Base-by-base conservation (phyloP, 441 rosid genomes). In the Biscutella laevigata region DNA sequence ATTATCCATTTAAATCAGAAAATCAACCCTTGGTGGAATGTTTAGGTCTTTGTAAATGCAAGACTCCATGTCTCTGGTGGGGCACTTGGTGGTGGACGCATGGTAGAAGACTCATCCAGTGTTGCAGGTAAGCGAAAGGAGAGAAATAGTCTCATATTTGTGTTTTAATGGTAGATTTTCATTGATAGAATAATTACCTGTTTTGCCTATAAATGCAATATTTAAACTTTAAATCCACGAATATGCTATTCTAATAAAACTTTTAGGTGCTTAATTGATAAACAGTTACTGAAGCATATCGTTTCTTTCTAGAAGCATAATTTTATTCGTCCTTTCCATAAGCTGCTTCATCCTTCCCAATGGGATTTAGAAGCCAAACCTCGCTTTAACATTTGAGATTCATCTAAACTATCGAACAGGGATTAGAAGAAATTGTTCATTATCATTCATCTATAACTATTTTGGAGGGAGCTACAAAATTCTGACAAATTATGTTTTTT, bases 61-160 rank as follows among this genome's bases (percentile, higher is more conserved):
- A 77, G 95, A 37, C 95, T 92, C 43, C 97, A 92, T 76, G 99
- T 92, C 15, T 92, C 99, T 61, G 97, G 97, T 66, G 99, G 99
- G 67, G 92, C 95, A 67, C 95, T 92, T 77, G 99, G 99, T 42
- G 99, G 97, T 53, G 99, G 99, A 40, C 95, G 99, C 61, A 92
- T 92, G 99, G 99, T 92, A 27, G 99, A 92, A 71, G 97, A 88
- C 73, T 92, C 87, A 51, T 88, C 99, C 29, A 92, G 99, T 75
- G 78, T 88, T 73, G 99, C 97, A 50, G 99, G 99, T 92, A 71
- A 45, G 56, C 59, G 21, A 51, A 20, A 33, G 19, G 5, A 32
- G 47, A 45, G n/a, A 33, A 35, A 15, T 4, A 52, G 10, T 35
- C 5, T 34, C 11, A 33, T 42, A 14, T 15, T 39, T 39, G 2